Conservation (phyloP, 768 basidiomycete genomes). For the Boletus rubroflammeus region DNA sequence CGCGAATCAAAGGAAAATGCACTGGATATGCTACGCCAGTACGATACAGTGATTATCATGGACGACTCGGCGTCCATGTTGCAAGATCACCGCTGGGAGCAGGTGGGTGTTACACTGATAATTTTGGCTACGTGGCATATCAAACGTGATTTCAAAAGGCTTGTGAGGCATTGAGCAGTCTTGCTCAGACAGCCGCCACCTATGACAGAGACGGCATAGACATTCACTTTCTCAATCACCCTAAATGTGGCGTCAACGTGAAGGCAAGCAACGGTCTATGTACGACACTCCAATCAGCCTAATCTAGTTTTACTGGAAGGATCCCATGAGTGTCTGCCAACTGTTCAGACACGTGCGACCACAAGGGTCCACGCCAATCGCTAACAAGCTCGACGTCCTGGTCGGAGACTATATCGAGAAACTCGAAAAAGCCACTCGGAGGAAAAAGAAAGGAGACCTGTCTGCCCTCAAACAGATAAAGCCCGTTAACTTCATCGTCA, state of each 20-base stretch:
- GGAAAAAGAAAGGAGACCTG: conserved; percentile 20
- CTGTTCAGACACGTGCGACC: conserved; percentile 46
- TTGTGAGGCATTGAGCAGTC: conserved; percentile 32
- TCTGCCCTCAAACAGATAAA: conserved; percentile 38
- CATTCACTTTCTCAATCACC: conserved; percentile 54
- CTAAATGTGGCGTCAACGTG: conserved; percentile 32
- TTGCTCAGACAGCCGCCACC: conserved; percentile 45
- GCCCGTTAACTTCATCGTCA: conserved; percentile 54
- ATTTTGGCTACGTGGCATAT: not conserved
- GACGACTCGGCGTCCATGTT: conserved; percentile 62
- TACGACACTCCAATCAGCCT: not conserved
- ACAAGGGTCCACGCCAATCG: conserved; percentile 44
- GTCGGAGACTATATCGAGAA: conserved; percentile 36
- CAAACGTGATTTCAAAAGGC: conserved; percentile 1
- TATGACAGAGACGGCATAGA: conserved; percentile 63
- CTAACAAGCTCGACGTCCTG: conserved; percentile 37
- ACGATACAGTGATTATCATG: conserved; percentile 56
- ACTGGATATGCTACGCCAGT: conserved; percentile 38
- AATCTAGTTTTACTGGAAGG: conserved; percentile 27
- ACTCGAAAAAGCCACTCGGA: conserved; percentile 32
- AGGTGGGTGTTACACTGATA: conserved; percentile 33
- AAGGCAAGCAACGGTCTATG: conserved; percentile 30
- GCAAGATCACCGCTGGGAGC: conserved; percentile 42
- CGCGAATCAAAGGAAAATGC: conserved; percentile 28
- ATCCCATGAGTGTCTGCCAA: conserved; percentile 32